Conservation (phyloP, 371 early-diverging fungal species). For the Batrachochytrium dendrobatidis region DNA sequence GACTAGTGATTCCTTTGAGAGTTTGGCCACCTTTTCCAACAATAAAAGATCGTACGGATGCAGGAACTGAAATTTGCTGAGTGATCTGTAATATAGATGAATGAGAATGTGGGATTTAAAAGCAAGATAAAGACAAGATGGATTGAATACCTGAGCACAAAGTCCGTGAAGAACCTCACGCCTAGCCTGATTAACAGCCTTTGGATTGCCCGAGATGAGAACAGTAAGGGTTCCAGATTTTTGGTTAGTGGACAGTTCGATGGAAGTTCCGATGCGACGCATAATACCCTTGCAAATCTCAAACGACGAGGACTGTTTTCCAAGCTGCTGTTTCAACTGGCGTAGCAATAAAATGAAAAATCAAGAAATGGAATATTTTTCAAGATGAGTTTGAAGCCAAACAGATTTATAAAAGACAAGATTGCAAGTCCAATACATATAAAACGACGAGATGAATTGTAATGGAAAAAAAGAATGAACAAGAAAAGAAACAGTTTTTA, state of each 20-base stretch:
- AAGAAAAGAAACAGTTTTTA: not conserved
- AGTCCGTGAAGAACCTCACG: conserved; percentile 67
- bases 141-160: conserved; percentile 55
- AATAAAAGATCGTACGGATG: conserved; percentile 70
- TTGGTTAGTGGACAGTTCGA: conserved; percentile 77
- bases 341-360: not conserved
- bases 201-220: conserved; percentile 72
- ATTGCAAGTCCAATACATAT: too few species aligned
- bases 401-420: too few species aligned
- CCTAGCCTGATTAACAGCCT: conserved; percentile 71
- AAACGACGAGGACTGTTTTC: conserved; percentile 29
- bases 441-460: too few species aligned
- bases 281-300: conserved; percentile 69
- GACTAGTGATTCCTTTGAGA: conserved; percentile 62
- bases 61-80: conserved; percentile 61
- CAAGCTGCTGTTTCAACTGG: conserved; percentile 4
- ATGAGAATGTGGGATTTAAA: not conserved
- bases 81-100: conserved; percentile 17
- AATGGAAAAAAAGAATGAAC: not conserved
- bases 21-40: conserved; percentile 80
- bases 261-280: conserved; percentile 63
- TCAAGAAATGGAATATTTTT: not conserved
- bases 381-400: not conserved
- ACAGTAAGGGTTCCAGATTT: conserved; percentile 72
- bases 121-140: not conserved